phyloP scores from a whole-genome alignment of 768 basidiomycete species.

The Dacryopinax spathularia region DNA sequence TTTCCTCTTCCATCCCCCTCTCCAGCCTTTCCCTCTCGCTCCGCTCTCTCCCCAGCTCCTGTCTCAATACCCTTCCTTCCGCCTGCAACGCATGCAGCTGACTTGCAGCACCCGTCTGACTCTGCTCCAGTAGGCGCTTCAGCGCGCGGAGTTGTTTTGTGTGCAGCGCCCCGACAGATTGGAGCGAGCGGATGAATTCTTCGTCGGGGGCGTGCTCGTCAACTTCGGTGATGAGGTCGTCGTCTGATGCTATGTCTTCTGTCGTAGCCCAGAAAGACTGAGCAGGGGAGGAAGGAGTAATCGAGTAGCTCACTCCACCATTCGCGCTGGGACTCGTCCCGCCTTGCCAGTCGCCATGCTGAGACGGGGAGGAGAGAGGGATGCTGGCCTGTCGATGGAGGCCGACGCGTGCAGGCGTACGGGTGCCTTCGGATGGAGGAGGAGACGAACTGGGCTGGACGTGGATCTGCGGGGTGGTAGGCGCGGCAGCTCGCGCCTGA shows the following conservation, averaged over 20 bases:
- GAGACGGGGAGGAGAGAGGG: too few species aligned
- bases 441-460: too few species aligned
- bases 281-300: neutral
- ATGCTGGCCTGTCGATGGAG: too few species aligned
- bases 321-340: too few species aligned
- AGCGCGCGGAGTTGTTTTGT: neutral
- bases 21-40: slow-evolving; percentile 6
- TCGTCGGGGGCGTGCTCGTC: slow-evolving; percentile 2
- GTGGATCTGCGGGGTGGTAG: too few species aligned
- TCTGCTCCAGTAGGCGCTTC: slow-evolving; percentile 13
- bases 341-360: too few species aligned
- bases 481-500: too few species aligned
- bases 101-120: slow-evolving; percentile 63
- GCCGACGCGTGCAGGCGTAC: too few species aligned
- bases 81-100: slow-evolving; percentile 79
- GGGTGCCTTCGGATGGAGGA: too few species aligned
- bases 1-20: slow-evolving; percentile 33
- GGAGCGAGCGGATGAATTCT: neutral
- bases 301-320: neutral
- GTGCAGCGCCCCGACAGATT: neutral
- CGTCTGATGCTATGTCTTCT: neutral
- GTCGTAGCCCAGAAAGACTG: neutral
- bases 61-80: slow-evolving; percentile 53
- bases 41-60: slow-evolving; percentile 24
- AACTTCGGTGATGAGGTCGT: neutral